Conservation (phyloP, 1,284 basidiomycete species). For the Rhodotorula sp. region DNA sequence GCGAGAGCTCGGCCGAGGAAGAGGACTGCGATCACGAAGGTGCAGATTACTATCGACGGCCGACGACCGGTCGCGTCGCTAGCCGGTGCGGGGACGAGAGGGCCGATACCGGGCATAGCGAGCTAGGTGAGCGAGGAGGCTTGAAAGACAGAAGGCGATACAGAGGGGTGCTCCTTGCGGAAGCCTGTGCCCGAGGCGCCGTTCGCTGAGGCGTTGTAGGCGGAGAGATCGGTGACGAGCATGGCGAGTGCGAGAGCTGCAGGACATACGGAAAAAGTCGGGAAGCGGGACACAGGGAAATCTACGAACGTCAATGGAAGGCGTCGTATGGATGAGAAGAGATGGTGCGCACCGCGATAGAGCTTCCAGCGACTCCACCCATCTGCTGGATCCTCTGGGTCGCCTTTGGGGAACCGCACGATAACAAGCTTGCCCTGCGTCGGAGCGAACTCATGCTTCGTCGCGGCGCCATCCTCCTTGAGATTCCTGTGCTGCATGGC, state of each 20-base stretch:
- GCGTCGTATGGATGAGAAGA: too few species aligned
- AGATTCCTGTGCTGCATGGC: too few species aligned
- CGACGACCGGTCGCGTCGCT: slow-evolving; percentile 40
- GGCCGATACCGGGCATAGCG: slow-evolving; percentile 40
- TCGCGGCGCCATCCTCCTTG: neutral
- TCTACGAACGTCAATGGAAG: too few species aligned
- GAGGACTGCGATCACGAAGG: slow-evolving; percentile 44
- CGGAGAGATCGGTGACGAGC: slow-evolving; percentile 34
- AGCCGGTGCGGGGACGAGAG: slow-evolving; percentile 27
- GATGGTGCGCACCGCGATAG: slow-evolving; percentile 12
- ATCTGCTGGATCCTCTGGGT: slow-evolving; percentile 11
- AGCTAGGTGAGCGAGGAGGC: slow-evolving; percentile 30
- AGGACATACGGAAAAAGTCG: too few species aligned
- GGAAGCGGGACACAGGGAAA: too few species aligned
- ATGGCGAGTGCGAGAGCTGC: slow-evolving; percentile 36
- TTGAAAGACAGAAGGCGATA: slow-evolving; percentile 10
- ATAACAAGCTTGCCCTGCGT: neutral
- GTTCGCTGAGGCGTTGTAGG: slow-evolving; percentile 29
- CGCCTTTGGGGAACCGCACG: slow-evolving; percentile 14
- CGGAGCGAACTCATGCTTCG: slow-evolving; percentile 17
- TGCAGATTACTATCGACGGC: slow-evolving; percentile 38
- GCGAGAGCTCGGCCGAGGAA: slow-evolving; percentile 49
- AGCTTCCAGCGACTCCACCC: slow-evolving; percentile 10
- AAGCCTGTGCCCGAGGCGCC: slow-evolving; percentile 30
- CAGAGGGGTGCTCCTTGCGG: slow-evolving; percentile 21